Evolutionary conservation across 352 stramenopile species (phyloP).

Genomic region (Globisporangium spinosum): DNA sequence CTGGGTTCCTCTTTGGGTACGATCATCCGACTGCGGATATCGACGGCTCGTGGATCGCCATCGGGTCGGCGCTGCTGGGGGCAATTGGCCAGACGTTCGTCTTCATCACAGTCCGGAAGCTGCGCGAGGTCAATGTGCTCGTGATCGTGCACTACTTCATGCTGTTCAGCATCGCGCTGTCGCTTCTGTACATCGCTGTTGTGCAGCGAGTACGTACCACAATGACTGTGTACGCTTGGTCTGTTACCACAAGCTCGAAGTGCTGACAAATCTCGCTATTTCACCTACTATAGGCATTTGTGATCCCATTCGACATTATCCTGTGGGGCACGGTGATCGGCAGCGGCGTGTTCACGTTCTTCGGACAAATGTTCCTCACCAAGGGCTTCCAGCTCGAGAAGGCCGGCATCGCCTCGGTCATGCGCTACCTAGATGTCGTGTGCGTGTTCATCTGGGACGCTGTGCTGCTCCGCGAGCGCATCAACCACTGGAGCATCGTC

Average conservation of each 20-base stretch:
- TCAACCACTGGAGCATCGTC: constrained; percentile 72
- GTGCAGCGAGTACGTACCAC: constrained; percentile 35
- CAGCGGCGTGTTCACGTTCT: neutral
- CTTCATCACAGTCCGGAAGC: constrained; percentile 63
- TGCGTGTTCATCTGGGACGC: neutral
- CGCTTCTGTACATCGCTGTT: constrained; percentile 48
- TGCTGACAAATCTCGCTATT: neutral
- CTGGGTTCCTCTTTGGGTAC: constrained; percentile 40
- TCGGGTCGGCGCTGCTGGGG: constrained; percentile 47
- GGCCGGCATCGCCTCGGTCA: neutral
- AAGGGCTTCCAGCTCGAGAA: neutral
- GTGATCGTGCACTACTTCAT: constrained; percentile 84
- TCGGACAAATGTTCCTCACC: neutral
- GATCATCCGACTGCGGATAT: constrained; percentile 33
- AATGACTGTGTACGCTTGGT: neutral
- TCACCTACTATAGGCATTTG: neutral
- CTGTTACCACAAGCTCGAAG: neutral
- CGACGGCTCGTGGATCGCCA: constrained; percentile 47
- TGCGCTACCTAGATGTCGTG: neutral
- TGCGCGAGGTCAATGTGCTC: constrained; percentile 49
- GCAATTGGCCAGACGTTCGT: constrained; percentile 66
- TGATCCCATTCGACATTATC: neutral
- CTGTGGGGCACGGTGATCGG: neutral
- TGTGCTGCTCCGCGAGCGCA: constrained; percentile 10
- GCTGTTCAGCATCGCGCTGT: constrained; percentile 47